Evolutionary conservation across 169 alveolate species (phyloP), one percentile per base, ranked within the genome.

Genomic region (Plasmodium inui): DNA sequence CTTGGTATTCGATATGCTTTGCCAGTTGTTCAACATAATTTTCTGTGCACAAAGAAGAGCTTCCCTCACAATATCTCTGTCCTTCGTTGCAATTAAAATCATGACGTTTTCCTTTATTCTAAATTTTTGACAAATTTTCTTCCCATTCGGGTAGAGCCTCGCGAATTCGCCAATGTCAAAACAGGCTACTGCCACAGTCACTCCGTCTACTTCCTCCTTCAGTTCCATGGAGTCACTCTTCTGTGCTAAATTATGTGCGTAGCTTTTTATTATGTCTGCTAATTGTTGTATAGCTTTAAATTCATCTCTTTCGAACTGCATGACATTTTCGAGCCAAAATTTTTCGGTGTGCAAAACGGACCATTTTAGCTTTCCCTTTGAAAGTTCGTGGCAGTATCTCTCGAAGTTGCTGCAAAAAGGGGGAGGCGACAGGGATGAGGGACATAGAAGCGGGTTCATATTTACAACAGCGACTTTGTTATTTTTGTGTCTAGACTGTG

Each of bases 101-200:
- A 97, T 95, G 28, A 97, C 92, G 67, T 95, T 91, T 83, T 97
- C 99, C 92, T 97, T 97, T 26, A 97, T 97, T 57, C 93, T 93
- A 92, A 97, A 96, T 82, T 96, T 97, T 19, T 97, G 97, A 74
- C 98, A 96, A 44, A 97, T 95, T 70, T 96, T 96, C 55, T 97
- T 97, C 19, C 99, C 98, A 86, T 97, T 97, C 53, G 97, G 98
- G 83, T 97, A 97, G 30, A 97, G 90, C 82, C 99, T 88, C 17
- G 98, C 98, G 89, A 97, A 97, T 86, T 97, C 99, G 4, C 99
- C 99, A 44, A 97, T 96, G 93, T 97, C 99, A 94, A 97, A 97
- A 74, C 98, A 97, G 34, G 98, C 99, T 26, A 97, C 97, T 3
- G 98, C 97, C 12, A 96, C 94, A 3, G 98, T 97, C 32, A 96